Percentiles rank a stretch among this genome's conserved stretches.
phyloP scores from a whole-genome alignment of 140 eudicot genomes.

The Ambrosia hybrid region DNA sequence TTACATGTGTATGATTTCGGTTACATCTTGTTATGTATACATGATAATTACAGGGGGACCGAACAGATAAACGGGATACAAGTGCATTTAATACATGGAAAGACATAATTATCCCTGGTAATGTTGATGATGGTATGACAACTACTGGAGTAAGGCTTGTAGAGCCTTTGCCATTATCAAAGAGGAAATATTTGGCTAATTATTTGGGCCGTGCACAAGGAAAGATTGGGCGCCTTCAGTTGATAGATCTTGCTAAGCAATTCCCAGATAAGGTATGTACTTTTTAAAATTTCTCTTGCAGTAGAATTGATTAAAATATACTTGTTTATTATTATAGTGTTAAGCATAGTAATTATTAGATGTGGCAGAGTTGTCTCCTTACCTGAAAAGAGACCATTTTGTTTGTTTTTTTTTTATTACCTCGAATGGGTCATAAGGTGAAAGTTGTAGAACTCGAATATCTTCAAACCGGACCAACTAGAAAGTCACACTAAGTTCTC shows the following conservation, averaged over 20 bases:
- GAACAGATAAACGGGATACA: conserved; percentile 89
- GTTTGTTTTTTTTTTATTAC: too few relatives aligned
- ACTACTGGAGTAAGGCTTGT: too few relatives aligned
- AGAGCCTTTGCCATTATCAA: too few relatives aligned
- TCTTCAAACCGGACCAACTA: background rate
- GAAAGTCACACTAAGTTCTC: background rate
- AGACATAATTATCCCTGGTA: too few relatives aligned
- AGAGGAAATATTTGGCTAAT: too few relatives aligned
- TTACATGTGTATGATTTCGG: background rate
- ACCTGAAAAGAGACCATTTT: too few relatives aligned
- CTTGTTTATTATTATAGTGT: background rate
- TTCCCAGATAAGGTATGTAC: conserved; percentile 74
- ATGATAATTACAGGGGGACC: conserved; percentile 67
- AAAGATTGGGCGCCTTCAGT: conserved; percentile 30
- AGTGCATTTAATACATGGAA: conserved; percentile 60
- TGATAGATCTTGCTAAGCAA: conserved; percentile 75
- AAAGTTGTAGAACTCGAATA: background rate
- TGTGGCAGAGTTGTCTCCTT: background rate
- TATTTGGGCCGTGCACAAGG: too few relatives aligned
- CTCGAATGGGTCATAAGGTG: background rate
- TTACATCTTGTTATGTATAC: background rate
- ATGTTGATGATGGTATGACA: too few relatives aligned
- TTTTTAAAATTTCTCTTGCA: background rate
- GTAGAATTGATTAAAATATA: background rate
- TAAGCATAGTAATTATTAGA: background rate